Evolutionary conservation across 1,284 basidiomycete genomes (phyloP), one percentile per base, ranked within the genome.

Genomic region (Abortiporus biennis): DNA sequence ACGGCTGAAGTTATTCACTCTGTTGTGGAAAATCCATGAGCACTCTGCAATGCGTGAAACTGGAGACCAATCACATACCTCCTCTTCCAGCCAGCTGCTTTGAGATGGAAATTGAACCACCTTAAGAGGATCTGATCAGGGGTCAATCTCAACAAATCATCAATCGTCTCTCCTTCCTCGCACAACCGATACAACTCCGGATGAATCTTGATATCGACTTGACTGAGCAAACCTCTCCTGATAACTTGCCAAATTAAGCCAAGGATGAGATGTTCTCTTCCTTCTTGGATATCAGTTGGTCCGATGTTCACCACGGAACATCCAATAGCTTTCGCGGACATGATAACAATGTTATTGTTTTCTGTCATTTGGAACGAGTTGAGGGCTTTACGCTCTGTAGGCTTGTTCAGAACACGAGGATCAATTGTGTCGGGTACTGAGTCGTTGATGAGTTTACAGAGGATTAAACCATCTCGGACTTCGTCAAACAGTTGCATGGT

Each of bases 401-500:
- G 78, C 62, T 88, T 93, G 74, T 99, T 99, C 54, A 99, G 74
- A 3, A 98, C 95, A 77, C 95, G 94, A 54, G 85, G 89, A 68
- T 99, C 95, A 67, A 99, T 99, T 6, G 95, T 99, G 65, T 99
- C 95, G 16, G 95, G 92, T 2, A 99, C 95, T 24, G 95, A 95
- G 53, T 98, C 94, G 66, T 99, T 98, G 75, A 98, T 95, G 51
- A 98, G 85, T 76, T 98, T 98, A 68, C 89, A 96, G 32, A 99
- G 85, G 53, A 99, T 84, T 53, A 99, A 74, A 55, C 95, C 95
- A 58, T 99, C 95, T 59, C 85, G 79, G 64, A 85, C 90, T 64
- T 99, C 95, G 62, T 99, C 96, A 55, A 99, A 99, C 44, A 99
- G 78, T 58, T 99, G 96, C 91, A 99, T 97, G 19, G 92, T 98